phyloP scores from a whole-genome alignment of 768 basidiomycete species.

The Tricholoma matsutake region DNA sequence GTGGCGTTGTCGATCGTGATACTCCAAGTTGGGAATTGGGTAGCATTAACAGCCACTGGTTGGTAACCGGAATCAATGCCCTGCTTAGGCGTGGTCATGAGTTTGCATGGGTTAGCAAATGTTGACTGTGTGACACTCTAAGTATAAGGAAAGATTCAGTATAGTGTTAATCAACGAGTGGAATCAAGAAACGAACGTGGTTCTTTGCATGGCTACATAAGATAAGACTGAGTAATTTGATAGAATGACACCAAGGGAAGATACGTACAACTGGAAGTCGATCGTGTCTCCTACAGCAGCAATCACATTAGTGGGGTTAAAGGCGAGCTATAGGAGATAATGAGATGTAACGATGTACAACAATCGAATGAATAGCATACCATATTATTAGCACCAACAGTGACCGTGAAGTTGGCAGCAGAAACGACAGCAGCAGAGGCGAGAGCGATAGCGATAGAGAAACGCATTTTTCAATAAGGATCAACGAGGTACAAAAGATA shows the following conservation, averaged over 20 bases:
- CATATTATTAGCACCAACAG: constrained; percentile 39
- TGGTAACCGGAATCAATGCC: constrained; percentile 56
- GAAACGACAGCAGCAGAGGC: constrained; percentile 36
- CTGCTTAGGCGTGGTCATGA: constrained; percentile 28
- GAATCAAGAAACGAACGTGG: constrained; percentile 25
- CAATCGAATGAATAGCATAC: constrained; percentile 18
- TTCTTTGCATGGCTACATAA: constrained; percentile 38
- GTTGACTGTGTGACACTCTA: constrained; percentile 62
- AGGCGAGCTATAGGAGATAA: constrained; percentile 29
- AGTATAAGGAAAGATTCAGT: not conserved
- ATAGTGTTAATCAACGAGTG: not conserved
- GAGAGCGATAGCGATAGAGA: constrained; percentile 43
- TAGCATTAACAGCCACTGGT: constrained; percentile 29
- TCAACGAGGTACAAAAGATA: constrained; percentile 21
- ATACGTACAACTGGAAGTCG: constrained; percentile 50
- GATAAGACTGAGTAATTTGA: not conserved
- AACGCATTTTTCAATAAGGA: constrained; percentile 45
- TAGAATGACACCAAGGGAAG: no score
- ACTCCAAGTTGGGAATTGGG: constrained; percentile 39
- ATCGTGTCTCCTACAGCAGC: constrained; percentile 46
- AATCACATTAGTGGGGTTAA: constrained; percentile 36
- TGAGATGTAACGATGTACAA: not conserved
- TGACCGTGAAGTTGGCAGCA: constrained; percentile 34
- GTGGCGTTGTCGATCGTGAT: constrained; percentile 44
- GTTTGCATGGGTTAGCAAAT: constrained; percentile 50